Conservation (phyloP, 2,329 filamentous ascomycete species). For the Alternaria viburni region DNA sequence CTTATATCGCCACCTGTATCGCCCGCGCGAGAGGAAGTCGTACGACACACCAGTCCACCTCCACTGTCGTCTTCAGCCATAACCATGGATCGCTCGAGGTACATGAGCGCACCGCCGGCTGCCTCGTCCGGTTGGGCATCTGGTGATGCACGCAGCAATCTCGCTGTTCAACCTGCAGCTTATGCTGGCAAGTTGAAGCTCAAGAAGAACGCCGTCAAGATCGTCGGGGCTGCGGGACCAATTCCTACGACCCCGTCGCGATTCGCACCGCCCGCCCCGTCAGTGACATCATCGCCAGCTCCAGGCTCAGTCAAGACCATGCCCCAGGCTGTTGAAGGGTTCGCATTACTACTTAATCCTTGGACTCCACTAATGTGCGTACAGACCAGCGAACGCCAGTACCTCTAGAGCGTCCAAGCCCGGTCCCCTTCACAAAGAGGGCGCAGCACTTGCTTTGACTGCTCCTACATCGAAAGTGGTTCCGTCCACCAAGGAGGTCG, state of each 20-base stretch:
- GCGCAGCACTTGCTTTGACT: background rate
- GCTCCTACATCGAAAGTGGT: background rate
- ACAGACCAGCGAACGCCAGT: background rate
- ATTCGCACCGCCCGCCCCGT: background rate
- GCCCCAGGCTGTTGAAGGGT: slow-evolving; percentile 20
- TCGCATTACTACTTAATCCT: background rate
- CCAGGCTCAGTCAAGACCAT: slow-evolving; percentile 10
- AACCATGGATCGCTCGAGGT: slow-evolving; percentile 20
- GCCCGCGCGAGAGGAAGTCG: slow-evolving; percentile 1
- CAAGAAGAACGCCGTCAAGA: slow-evolving; percentile 40
- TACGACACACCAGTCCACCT: background rate
- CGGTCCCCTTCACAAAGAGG: background rate
- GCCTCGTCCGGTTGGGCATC: background rate
- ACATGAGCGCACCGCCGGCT: slow-evolving; percentile 12
- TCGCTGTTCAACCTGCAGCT: slow-evolving; percentile 31
- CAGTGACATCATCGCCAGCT: background rate
- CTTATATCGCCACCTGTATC: slow-evolving; percentile 13
- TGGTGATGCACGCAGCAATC: slow-evolving; percentile 22
- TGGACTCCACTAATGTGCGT: slow-evolving; percentile 6
- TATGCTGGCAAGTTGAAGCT: slow-evolving; percentile 24
- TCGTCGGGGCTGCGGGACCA: slow-evolving; percentile 26
- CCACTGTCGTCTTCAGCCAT: background rate
- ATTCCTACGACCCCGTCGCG: background rate
- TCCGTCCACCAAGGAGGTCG: slow-evolving; percentile 2
- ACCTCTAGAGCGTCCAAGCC: background rate